Percentiles rank a stretch among this genome's conserved stretches.
These are phyloP conservation scores for Elsinoe australis DNA, from an alignment of 2,329 filamentous ascomycete species.

Conservation along the genomic window DNA sequence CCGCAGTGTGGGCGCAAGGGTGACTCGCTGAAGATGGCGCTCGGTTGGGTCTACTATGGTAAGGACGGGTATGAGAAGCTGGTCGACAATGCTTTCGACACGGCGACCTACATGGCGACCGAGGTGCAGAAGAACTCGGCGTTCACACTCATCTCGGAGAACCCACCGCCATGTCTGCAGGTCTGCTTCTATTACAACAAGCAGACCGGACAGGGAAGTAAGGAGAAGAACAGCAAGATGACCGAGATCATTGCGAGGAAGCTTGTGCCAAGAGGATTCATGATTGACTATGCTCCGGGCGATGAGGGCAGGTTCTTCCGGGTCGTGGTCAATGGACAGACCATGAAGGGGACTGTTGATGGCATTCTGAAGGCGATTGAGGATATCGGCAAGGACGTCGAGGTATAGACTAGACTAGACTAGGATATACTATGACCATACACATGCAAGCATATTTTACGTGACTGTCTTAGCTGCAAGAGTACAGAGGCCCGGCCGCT, in stretches of 20 bases:
- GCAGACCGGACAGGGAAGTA: conserved; percentile 41
- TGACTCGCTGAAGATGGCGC: conserved; percentile 78
- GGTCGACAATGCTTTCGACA: conserved; percentile 61
- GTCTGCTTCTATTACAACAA: conserved; percentile 84
- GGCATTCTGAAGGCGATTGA: conserved; percentile 54
- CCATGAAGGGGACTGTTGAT: conserved; percentile 53
- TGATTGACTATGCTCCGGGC: conserved; percentile 61
- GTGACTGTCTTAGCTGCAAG: too few relatives aligned
- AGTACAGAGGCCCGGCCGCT: too few relatives aligned
- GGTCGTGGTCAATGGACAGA: conserved; percentile 59
- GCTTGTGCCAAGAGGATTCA: conserved; percentile 55
- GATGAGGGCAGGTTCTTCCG: conserved; percentile 58
- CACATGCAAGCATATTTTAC: too few relatives aligned
- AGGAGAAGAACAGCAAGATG: conserved; percentile 45
- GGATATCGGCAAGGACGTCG: conserved; percentile 33
- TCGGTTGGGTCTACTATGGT: conserved; percentile 88
- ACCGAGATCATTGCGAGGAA: conserved; percentile 50
- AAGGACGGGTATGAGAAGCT: conserved; percentile 58
- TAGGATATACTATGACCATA: too few relatives aligned
- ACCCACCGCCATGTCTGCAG: conserved; percentile 80
- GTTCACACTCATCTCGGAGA: conserved; percentile 64
- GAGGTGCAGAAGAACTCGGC: conserved; percentile 49
- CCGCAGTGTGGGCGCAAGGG: conserved; percentile 85
- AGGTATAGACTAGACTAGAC: conserved; percentile 9
- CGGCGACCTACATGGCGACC: conserved; percentile 60